Evolutionary conservation across 1,284 basidiomycete genomes (phyloP), one percentile per base, ranked within the genome.

Genomic region (Tilletia horrida): DNA sequence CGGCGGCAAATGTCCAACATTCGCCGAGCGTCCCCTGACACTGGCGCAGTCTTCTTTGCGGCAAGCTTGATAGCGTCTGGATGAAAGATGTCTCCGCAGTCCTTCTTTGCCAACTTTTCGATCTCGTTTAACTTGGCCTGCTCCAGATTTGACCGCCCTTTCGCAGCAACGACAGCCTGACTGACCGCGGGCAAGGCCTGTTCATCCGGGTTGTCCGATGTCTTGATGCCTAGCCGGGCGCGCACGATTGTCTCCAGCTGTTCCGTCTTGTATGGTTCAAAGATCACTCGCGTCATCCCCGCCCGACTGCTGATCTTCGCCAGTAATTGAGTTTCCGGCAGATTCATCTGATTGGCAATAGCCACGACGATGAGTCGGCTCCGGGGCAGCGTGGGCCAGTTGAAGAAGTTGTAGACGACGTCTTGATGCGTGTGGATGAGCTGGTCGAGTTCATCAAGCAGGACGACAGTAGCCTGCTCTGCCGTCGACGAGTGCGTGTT

Each of bases 371-470:
- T 89, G 16, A 99, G 86, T 78, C 91, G 90, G 66, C 91, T 92
- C 16, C 88, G 88, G 0, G 88, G 86, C 67, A 95, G 85, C 11
- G 92, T 94, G 0, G 95, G 96, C 95, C 96, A 98, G 82, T 97
- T 97, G 86, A 98, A 98, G 83, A 98, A 95, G 82, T 97, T 97
- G 84, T 98, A 98, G 48, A 98, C 91, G 1, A 98, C 95, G 74
- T 97, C 94, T 83, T 98, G 95, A 79, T 96, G 95, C 25, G 90
- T 85, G 0, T 95, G 97, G 71, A 98, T 88, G 42, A 98, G 86
- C 82, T 97, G 95, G 83, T 98, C 95, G 1, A 98, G 86, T 83
- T 98, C 95, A 81, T 98, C 95, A 91, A 98, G 97, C 27, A 98
- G 85, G 2, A 98, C 92, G 3, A 98, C 90, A 68, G 93, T 97